phyloP scores from a whole-genome alignment of 805 yeast species.

The Millerozyma miso region DNA sequence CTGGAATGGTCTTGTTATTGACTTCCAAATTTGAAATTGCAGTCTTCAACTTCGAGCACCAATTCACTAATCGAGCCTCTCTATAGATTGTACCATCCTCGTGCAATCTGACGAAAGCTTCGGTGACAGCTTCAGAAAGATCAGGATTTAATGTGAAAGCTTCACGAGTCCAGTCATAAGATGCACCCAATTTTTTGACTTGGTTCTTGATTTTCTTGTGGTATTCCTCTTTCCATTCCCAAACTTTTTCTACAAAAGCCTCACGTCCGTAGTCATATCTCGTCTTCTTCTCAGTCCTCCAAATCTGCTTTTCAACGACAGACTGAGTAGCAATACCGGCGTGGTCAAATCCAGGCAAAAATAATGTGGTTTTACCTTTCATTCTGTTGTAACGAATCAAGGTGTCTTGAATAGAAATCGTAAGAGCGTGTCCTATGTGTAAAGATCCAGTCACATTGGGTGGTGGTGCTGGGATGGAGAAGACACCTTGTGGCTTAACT shows the following conservation, averaged over 20 bases:
- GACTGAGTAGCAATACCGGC: slow-evolving; percentile 99
- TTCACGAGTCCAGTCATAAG: slow-evolving; percentile 94
- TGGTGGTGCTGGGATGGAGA: slow-evolving; percentile 97
- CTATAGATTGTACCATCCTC: slow-evolving; percentile 96
- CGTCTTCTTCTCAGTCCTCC: slow-evolving; percentile 83
- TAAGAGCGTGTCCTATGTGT: slow-evolving; percentile 97
- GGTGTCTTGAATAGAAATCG: slow-evolving; percentile 91
- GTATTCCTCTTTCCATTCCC: slow-evolving; percentile 98
- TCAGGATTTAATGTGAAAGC: slow-evolving; percentile 87
- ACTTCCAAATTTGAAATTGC: slow-evolving; percentile 96
- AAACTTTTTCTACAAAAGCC: slow-evolving; percentile 77
- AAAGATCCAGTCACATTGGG: slow-evolving; percentile 98
- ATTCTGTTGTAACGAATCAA: slow-evolving; percentile 92
- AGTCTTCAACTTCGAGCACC: slow-evolving; percentile 93
- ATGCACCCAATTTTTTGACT: slow-evolving; percentile 85
- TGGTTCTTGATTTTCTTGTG: slow-evolving; percentile 82
- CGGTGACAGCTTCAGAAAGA: slow-evolving; percentile 74
- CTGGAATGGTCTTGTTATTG: slow-evolving; percentile 83
- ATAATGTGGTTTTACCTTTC: slow-evolving; percentile 92
- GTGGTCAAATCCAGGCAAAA: slow-evolving; percentile 95
- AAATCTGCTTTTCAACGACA: slow-evolving; percentile 92
- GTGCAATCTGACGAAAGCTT: slow-evolving; percentile 86
- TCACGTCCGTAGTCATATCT: slow-evolving; percentile 97
- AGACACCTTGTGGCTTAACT: slow-evolving; percentile 74
- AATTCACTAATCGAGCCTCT: slow-evolving; percentile 87